Base-by-base conservation (phyloP, 2,329 filamentous ascomycete genomes). In the Amauroascus niger region DNA sequence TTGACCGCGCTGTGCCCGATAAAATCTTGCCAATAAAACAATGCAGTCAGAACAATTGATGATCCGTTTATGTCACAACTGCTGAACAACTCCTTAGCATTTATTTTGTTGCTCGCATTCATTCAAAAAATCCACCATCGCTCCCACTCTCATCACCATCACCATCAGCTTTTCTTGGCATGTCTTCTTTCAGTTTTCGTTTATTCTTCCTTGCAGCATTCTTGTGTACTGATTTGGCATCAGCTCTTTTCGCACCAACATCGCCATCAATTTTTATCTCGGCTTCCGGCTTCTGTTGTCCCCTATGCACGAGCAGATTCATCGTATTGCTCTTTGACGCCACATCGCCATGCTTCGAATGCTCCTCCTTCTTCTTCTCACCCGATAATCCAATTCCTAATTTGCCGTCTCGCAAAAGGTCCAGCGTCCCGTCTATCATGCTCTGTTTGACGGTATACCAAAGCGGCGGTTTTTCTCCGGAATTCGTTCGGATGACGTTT, bases 381-480 rank as follows among this genome's bases (percentile, higher is more conserved):
- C 56, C 57, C 14, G 58, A 55, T 44, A 59, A 49, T 8, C 59
- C 58, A 39, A 66, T 62, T 30, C 62, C 63, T 59, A 72, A 49
- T 49, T 68, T 72, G 35, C 71, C 70, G 35, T 73, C 68, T 26
- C 72, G 67, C 26, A 76, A 61, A 33, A 63, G 64, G 48, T 71
- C 67, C 45, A 75, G 62, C 14, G 69, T 73, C 8, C 67, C 68
- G 6, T 74, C 66, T 48, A 64, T 59, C 69, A 73, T 75, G 49
- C 68, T 69, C 53, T 68, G 68, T 59, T 72, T 69, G n/a, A 76
- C 67, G 5, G 68, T 58, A 49, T 66, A 61, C 74, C 74, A 76
- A 59, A 75, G 64, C 1, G 71, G 64, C 2, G 71, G 71, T 57
- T 69, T 74, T 45, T 63, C 58, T 22, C 52, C 44, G 22, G 50